Conservation (phyloP, 441 rosid genomes). For the Geranium incanum region DNA sequence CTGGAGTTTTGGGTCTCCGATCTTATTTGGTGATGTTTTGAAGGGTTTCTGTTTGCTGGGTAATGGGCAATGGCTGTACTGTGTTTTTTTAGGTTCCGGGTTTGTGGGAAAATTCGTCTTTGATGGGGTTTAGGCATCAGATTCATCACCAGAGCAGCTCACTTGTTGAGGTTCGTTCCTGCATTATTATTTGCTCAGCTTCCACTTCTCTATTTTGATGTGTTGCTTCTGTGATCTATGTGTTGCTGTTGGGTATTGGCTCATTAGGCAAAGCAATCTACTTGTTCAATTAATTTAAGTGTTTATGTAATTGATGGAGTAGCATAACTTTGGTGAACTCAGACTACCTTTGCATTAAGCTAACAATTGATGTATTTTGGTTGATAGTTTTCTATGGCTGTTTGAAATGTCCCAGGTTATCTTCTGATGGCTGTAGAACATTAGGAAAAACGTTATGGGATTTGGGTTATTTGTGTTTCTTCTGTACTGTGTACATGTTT, state of each 20-base stretch:
- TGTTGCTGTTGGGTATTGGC: not conserved
- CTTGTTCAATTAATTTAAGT: not conserved
- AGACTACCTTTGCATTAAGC: too few species aligned
- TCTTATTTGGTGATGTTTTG: not conserved
- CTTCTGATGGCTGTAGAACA: not conserved
- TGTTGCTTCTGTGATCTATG: not conserved
- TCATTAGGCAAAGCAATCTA: not conserved
- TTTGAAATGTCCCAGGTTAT: not conserved
- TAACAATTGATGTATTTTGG: not conserved
- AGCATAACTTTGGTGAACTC: too few species aligned
- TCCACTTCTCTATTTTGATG: not conserved
- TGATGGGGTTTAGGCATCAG: constrained; percentile 40
- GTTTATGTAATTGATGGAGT: not conserved
- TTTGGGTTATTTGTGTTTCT: not conserved
- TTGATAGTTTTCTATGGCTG: not conserved
- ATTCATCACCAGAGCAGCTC: constrained; percentile 69
- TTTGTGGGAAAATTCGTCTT: constrained; percentile 42
- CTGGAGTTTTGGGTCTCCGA: not conserved
- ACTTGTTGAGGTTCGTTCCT: constrained; percentile 50
- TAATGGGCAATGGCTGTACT: not conserved
- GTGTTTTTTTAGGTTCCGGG: constrained; percentile 40
- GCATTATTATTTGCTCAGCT: not conserved
- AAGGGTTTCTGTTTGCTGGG: too few species aligned
- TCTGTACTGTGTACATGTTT: too few species aligned
- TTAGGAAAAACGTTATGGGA: not conserved